A percentile compares a stretch with the other conserved stretches of the same genome.
Evolutionary conservation across 139 green algal species (phyloP).

Genomic region (Picochlorum sp.): DNA sequence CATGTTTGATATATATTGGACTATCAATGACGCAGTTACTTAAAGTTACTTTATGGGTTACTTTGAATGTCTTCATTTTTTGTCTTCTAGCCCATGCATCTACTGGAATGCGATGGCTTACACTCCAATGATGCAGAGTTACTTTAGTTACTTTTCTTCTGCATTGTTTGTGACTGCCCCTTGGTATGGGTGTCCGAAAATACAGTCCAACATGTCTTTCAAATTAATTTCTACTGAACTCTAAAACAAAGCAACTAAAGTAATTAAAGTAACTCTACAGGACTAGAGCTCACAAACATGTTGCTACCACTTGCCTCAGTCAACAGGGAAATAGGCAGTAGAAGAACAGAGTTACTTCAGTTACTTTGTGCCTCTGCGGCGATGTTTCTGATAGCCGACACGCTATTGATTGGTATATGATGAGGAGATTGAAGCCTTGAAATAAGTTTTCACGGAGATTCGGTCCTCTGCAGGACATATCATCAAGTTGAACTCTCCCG

Average conservation of each 20-base stretch:
- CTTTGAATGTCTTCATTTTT: not conserved
- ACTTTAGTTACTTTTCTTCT: not conserved
- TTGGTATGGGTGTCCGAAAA: not conserved
- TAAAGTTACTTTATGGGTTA: constrained; percentile 2
- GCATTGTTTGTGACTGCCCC: not conserved
- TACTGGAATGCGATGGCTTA: constrained; percentile 5
- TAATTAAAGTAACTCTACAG: constrained; percentile 1
- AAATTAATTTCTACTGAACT: constrained; percentile 5
- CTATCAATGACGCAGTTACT: constrained; percentile 3
- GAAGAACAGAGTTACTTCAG: not conserved
- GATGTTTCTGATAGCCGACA: constrained; percentile 4
- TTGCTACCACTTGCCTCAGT: not conserved
- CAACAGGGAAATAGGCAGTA: not conserved
- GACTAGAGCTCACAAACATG: not conserved
- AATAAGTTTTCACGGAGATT: not conserved
- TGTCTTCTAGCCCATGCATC: not conserved
- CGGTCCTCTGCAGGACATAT: constrained; percentile 3
- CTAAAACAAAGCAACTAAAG: constrained; percentile 1
- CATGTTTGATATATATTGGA: constrained; percentile 6
- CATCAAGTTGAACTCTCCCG: constrained; percentile 4
- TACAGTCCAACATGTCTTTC: not conserved
- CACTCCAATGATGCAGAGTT: constrained; percentile 6
- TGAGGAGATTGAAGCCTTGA: constrained; percentile 1
- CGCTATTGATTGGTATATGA: constrained; percentile 2
- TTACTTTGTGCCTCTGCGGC: constrained; percentile 3